Evolutionary conservation across 345 rosid species (phyloP).

Genomic region (Triadica sebifera): DNA sequence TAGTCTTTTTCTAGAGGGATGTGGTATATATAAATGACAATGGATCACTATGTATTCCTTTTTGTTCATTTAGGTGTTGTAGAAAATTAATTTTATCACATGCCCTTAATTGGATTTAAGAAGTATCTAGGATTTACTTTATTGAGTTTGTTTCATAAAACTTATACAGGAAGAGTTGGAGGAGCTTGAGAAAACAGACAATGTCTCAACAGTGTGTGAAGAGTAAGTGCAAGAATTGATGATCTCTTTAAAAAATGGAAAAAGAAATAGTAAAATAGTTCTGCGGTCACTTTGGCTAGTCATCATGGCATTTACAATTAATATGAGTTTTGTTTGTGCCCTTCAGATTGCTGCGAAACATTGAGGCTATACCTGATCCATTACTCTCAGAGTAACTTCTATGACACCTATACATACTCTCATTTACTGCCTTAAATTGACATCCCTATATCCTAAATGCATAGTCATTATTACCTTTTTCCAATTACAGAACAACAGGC

Average conservation of each 20-base stretch:
- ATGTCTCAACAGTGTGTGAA: conserved; percentile 47
- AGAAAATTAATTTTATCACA: background rate
- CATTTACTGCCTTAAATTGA: background rate
- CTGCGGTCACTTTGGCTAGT: background rate
- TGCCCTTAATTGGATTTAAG: conserved; percentile 4
- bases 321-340: conserved; percentile 2
- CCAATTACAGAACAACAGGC: conserved; percentile 56
- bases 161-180: conserved; percentile 58
- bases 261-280: background rate
- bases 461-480: conserved; percentile 2
- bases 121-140: background rate
- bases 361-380: conserved; percentile 52
- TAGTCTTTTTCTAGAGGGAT: no score
- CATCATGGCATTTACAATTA: conserved; percentile 1
- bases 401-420: background rate
- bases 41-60: background rate
- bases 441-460: conserved; percentile 10
- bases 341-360: conserved; percentile 43
- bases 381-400: conserved; percentile 56
- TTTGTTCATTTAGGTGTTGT: background rate
- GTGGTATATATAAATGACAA: background rate
- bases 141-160: conserved; percentile 3
- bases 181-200: conserved; percentile 45
- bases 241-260: background rate
- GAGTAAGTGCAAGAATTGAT: conserved; percentile 49